phyloP scores from a whole-genome alignment of 208 protist species.

The Trypanosoma conorhini region DNA sequence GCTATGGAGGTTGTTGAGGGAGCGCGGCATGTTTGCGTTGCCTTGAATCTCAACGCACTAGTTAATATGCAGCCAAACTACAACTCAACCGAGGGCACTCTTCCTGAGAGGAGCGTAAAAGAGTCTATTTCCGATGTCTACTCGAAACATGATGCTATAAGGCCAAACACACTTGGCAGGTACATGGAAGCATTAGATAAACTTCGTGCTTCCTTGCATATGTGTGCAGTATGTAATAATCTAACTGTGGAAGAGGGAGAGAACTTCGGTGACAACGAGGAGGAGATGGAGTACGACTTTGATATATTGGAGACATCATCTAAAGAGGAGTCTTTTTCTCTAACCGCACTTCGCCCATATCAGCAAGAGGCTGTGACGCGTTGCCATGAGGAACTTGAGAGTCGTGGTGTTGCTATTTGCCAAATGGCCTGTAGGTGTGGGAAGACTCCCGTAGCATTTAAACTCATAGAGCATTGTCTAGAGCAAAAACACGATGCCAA shows the following conservation, averaged over 20 bases:
- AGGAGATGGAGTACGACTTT: constrained; percentile 13
- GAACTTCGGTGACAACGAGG: constrained; percentile 1
- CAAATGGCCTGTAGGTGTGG: constrained; percentile 85
- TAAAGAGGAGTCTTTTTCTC: constrained; percentile 32
- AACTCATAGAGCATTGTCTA: constrained; percentile 41
- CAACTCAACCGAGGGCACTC: not conserved
- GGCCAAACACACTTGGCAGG: constrained; percentile 9
- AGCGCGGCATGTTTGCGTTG: constrained; percentile 34
- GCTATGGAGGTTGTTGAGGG: constrained; percentile 38
- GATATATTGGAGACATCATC: constrained; percentile 12
- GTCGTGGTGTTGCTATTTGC: constrained; percentile 45
- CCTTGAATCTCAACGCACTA: constrained; percentile 38
- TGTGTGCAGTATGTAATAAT: not conserved
- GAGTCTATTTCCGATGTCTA: not conserved
- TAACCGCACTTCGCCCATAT: constrained; percentile 52
- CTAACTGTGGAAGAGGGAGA: not conserved
- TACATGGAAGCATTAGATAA: constrained; percentile 22
- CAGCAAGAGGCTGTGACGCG: constrained; percentile 65
- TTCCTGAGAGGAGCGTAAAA: not conserved
- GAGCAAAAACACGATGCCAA: constrained; percentile 24
- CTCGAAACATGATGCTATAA: not conserved
- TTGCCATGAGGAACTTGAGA: constrained; percentile 39
- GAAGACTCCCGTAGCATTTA: constrained; percentile 77
- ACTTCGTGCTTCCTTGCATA: constrained; percentile 19
- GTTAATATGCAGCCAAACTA: constrained; percentile 14